Evolutionary conservation across 2,329 filamentous ascomycete species (phyloP).

Genomic region (Trichoderma gracile): DNA sequence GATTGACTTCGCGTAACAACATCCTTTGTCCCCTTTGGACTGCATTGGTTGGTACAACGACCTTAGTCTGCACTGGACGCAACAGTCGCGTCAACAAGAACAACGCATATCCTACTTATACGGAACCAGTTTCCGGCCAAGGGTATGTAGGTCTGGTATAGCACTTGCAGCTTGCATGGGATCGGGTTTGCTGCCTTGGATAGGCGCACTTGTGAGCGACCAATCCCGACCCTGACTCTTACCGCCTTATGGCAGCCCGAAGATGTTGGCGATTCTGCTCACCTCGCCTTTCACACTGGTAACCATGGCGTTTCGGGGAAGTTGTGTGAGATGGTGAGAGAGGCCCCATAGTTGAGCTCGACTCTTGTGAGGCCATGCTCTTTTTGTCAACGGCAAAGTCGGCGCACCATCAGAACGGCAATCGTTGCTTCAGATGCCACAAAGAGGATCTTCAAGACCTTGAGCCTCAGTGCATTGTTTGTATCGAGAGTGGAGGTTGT

Average conservation of each 20-base stretch:
- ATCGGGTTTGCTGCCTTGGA: neutral
- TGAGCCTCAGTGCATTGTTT: neutral
- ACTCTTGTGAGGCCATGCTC: no score
- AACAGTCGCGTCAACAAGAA: neutral
- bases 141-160: neutral
- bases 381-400: neutral
- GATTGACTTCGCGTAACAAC: neutral
- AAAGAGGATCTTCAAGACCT: neutral
- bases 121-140: neutral
- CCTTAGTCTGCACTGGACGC: neutral
- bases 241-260: neutral
- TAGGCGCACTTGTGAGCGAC: neutral
- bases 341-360: no score
- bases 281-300: neutral
- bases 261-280: neutral
- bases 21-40: neutral
- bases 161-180: neutral
- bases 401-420: no score
- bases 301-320: neutral
- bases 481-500: neutral
- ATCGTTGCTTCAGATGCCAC: neutral
- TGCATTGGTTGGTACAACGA: neutral
- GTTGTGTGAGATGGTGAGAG: neutral
- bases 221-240: slow-evolving; percentile 2
- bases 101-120: neutral